Conservation (phyloP, 192 early-diverging fungal species). For the Cetraspora pellucida region DNA sequence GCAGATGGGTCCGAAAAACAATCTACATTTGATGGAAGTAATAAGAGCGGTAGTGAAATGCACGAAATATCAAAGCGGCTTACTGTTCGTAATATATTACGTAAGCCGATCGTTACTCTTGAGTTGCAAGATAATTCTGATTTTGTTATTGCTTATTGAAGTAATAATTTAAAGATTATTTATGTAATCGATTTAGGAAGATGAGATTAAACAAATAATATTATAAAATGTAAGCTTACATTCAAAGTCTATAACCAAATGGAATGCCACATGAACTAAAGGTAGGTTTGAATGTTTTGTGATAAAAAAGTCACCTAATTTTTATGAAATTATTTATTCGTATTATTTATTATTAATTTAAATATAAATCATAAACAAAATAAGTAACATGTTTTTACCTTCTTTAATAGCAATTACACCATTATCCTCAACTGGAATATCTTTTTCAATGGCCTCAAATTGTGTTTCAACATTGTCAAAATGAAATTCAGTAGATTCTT, state of each 20-base stretch:
- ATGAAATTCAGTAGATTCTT: slow-evolving; percentile 75
- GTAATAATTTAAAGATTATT: neutral
- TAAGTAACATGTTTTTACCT: slow-evolving; percentile 44
- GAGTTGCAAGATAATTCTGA: slow-evolving; percentile 25
- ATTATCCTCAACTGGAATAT: slow-evolving; percentile 36
- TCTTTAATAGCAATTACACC: slow-evolving; percentile 42
- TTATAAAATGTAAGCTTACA: slow-evolving; percentile 38
- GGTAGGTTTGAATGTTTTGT: slow-evolving; percentile 79
- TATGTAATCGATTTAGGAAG: neutral
- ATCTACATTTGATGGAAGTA: slow-evolving; percentile 54
- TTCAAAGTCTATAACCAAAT: slow-evolving; percentile 64
- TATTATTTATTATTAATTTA: no score
- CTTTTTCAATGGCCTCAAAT: slow-evolving; percentile 55
- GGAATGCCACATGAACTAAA: slow-evolving; percentile 72
- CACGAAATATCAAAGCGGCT: slow-evolving; percentile 64
- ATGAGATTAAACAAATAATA: neutral
- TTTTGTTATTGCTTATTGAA: slow-evolving; percentile 25
- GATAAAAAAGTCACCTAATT: slow-evolving; percentile 68
- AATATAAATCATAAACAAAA: neutral
- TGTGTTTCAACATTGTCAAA: slow-evolving; percentile 71
- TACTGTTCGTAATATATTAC: slow-evolving; percentile 62
- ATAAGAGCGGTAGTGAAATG: slow-evolving; percentile 66
- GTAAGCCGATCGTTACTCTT: slow-evolving; percentile 49
- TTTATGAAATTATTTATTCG: neutral
- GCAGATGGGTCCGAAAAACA: slow-evolving; percentile 37